Conservation (phyloP, 257 asterid species). For the Lantana camara region DNA sequence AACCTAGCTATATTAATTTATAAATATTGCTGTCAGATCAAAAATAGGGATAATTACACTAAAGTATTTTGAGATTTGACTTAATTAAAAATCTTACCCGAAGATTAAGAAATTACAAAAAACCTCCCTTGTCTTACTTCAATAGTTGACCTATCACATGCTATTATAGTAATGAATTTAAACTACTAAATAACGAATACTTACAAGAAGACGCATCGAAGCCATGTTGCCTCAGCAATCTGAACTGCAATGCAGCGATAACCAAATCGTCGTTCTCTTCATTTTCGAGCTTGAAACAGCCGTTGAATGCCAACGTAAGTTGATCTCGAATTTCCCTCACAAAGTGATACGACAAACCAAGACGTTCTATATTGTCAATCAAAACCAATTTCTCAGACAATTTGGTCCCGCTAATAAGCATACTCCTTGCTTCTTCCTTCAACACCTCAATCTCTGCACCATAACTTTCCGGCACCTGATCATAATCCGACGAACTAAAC, state of each 20-base stretch:
- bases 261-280: constrained; percentile 1
- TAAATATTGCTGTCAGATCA: no score
- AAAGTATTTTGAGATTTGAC: no score
- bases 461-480: constrained; percentile 14
- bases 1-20: no score
- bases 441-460: neutral
- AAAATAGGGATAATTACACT: no score
- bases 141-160: no score
- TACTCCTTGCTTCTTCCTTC: constrained; percentile 5
- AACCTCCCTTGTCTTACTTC: no score
- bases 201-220: constrained; percentile 15
- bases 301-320: neutral
- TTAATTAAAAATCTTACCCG: no score
- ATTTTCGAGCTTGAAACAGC: neutral
- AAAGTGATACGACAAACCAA: constrained; percentile 25
- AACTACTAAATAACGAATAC: no score
- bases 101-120: no score
- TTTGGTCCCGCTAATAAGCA: neutral
- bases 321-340: constrained; percentile 24
- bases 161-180: no score
- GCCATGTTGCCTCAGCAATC: constrained; percentile 29
- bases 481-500: constrained; percentile 10
- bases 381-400: neutral
- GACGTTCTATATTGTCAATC: constrained; percentile 19
- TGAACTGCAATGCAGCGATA: constrained; percentile 6